Percentiles rank a stretch among this genome's conserved stretches.
Evolutionary conservation across 257 asterid species (phyloP).

Genomic region (Solanum piurae): DNA sequence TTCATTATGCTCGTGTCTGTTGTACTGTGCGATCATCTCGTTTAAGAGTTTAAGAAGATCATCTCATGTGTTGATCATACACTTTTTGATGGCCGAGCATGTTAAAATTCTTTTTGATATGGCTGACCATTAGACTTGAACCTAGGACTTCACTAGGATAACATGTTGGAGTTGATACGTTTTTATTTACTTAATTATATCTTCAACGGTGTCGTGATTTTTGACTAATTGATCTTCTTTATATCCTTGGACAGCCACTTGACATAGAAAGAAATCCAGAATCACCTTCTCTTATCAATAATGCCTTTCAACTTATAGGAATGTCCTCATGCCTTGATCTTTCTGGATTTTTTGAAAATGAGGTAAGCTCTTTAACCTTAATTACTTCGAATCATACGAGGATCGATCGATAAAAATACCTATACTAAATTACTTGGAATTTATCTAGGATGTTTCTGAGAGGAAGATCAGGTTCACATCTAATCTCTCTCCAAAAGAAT

Average conservation of each 20-base stretch:
- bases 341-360: conserved; percentile 89
- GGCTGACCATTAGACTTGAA: neutral
- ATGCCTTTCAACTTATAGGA: conserved; percentile 88
- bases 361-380: conserved; percentile 23
- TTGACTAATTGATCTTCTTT: neutral
- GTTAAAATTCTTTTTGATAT: neutral
- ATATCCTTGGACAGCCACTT: conserved; percentile 11
- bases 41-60: neutral
- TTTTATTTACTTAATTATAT: neutral
- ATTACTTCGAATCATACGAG: neutral
- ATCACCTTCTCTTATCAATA: conserved; percentile 42
- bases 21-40: neutral
- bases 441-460: conserved; percentile 74
- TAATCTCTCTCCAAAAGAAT: conserved; percentile 55
- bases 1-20: neutral
- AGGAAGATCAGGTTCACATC: conserved; percentile 90
- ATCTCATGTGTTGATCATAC: neutral
- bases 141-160: neutral
- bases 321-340: conserved; percentile 91
- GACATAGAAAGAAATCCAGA: conserved; percentile 47
- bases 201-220: neutral
- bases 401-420: neutral
- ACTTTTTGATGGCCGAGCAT: neutral
- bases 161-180: neutral
- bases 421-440: neutral